phyloP scores from a whole-genome alignment of 371 early-diverging fungal species.

The Apophysomyces sp. region DNA sequence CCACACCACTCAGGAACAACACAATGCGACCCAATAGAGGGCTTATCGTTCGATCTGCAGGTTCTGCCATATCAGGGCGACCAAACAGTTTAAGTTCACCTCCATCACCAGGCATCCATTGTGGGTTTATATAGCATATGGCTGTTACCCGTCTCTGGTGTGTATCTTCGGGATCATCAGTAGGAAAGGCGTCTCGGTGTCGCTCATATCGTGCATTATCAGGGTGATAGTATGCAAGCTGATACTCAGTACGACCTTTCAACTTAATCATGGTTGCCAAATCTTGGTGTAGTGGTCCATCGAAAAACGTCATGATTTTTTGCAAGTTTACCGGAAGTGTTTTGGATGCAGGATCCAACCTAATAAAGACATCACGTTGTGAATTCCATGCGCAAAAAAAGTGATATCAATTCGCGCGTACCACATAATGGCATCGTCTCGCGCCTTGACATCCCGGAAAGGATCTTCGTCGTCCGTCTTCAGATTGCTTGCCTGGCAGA shows the following conservation, averaged over 20 bases:
- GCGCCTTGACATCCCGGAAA: constrained; percentile 56
- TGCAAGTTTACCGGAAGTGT: constrained; percentile 24
- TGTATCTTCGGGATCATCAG: constrained; percentile 50
- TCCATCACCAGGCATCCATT: constrained; percentile 51
- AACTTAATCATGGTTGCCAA: constrained; percentile 47
- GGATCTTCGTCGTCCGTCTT: constrained; percentile 52
- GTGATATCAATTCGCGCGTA: constrained; percentile 13
- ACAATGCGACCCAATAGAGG: constrained; percentile 56
- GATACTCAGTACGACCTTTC: constrained; percentile 57
- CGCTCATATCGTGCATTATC: constrained; percentile 61
- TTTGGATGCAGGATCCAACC: constrained; percentile 22
- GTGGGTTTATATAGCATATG: constrained; percentile 59
- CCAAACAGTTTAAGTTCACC: constrained; percentile 57
- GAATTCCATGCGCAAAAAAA: not conserved
- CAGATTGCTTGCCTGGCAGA: constrained; percentile 31
- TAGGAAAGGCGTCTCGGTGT: constrained; percentile 66
- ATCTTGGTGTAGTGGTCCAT: constrained; percentile 48
- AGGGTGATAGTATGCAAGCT: constrained; percentile 60
- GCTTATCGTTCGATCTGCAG: constrained; percentile 41
- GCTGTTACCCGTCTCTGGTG: constrained; percentile 65
- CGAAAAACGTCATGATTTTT: constrained; percentile 31
- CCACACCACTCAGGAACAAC: constrained; percentile 63
- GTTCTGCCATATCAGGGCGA: constrained; percentile 36
- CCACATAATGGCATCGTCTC: constrained; percentile 64
- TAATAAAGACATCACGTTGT: not conserved